Conservation (phyloP, 345 rosid species). For the Trapa incisa region DNA sequence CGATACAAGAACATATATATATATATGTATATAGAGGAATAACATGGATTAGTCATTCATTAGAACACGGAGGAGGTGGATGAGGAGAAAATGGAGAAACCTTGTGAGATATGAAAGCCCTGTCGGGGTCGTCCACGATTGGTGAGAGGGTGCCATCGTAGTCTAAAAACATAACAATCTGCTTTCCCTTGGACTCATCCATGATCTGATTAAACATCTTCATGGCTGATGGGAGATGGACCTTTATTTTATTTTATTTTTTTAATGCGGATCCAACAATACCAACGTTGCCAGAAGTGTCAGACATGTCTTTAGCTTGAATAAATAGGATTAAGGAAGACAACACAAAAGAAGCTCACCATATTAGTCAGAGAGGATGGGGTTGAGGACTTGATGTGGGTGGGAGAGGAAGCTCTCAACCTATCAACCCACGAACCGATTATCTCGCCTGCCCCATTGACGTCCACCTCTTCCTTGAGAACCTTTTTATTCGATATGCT, state of each 20-base stretch:
- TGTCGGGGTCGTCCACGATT: constrained; percentile 34
- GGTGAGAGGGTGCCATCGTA: constrained; percentile 37
- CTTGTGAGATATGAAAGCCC: constrained; percentile 31
- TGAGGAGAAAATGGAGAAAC: constrained; percentile 3
- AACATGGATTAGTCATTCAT: too few relatives aligned
- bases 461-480: constrained; percentile 16
- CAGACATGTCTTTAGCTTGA: background rate
- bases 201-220: constrained; percentile 24
- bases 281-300: background rate
- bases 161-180: constrained; percentile 34
- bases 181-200: constrained; percentile 23
- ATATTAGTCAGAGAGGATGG: constrained; percentile 2
- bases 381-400: constrained; percentile 16
- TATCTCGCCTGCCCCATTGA: constrained; percentile 16
- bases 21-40: too few relatives aligned
- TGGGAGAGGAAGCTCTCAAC: constrained; percentile 31
- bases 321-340: background rate
- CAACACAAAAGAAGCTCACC: constrained; percentile 9
- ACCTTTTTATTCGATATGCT: constrained; percentile 18
- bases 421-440: constrained; percentile 27
- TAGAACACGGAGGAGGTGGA: too few relatives aligned
- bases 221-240: constrained; percentile 28
- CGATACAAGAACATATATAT: too few relatives aligned
- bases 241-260: constrained; percentile 6
- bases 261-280: too few relatives aligned